Evolutionary conservation across 768 basidiomycete genomes (phyloP).

Genomic region (Tylopilus cervinicoccineus): DNA sequence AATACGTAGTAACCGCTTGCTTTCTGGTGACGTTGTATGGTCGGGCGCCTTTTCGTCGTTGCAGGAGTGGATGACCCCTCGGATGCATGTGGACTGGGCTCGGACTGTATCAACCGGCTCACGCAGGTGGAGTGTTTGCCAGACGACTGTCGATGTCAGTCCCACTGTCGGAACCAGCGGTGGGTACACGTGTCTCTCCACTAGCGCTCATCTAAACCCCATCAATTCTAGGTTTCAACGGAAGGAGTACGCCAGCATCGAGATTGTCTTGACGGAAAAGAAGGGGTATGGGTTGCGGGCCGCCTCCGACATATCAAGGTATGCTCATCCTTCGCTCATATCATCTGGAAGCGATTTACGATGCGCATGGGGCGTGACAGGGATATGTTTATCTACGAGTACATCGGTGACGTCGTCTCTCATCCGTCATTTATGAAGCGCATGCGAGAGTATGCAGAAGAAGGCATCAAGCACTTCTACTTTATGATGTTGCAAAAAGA

Average conservation of each 20-base stretch:
- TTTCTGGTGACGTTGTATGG: constrained; percentile 12
- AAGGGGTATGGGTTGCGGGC: constrained; percentile 95
- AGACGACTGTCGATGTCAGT: constrained; percentile 80
- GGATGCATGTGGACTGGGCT: constrained; percentile 77
- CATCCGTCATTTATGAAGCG: constrained; percentile 85
- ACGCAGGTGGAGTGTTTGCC: constrained; percentile 96
- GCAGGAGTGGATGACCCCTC: constrained; percentile 58
- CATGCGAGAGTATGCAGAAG: constrained; percentile 89
- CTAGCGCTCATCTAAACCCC: constrained; percentile 1
- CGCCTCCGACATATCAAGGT: constrained; percentile 62
- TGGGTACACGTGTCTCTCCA: constrained; percentile 30
- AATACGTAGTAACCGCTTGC: constrained; percentile 29
- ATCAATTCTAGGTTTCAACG: constrained; percentile 68
- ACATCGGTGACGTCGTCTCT: constrained; percentile 94
- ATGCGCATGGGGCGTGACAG: constrained; percentile 38
- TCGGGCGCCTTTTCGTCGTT: constrained; percentile 22
- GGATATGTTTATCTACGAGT: constrained; percentile 94
- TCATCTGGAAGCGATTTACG: background rate
- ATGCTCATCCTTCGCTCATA: constrained; percentile 23
- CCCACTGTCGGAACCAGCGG: constrained; percentile 92
- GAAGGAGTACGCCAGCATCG: constrained; percentile 78
- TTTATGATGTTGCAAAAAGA: constrained; percentile 99
- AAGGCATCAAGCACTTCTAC: constrained; percentile 95
- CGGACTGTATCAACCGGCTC: constrained; percentile 95
- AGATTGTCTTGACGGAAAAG: constrained; percentile 90